Base-by-base conservation (phyloP, 1,139 yeast species). In the Taphrina populina region DNA sequence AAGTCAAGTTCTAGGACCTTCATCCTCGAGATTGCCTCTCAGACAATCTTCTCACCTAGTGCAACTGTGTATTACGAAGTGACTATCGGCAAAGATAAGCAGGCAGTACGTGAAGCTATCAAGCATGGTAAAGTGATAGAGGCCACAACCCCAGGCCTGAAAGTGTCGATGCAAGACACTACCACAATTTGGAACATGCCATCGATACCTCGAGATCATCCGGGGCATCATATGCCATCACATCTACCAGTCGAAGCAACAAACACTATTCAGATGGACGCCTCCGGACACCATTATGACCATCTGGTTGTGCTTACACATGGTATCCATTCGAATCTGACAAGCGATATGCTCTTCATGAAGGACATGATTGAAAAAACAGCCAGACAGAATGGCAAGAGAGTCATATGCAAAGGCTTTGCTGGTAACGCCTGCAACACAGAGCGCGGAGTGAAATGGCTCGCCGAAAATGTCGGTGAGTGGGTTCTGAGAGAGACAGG, bases 241-340 rank as follows among this genome's bases (percentile, higher is more conserved):
- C 27, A 4, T 29, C 46, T n/a, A 59, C 77, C 64, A 67, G 66
- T 4, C 86, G 88, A 0, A 67, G 73, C 32, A 75, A 77, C 57
- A 70, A 75, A 56, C 86, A 80, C 60, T 84, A 95, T 0, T 64
- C 76, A 24, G 95, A 86, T 64, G 67, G 90, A 27, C 88, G 96
- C 96, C 81, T 76, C 62, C 62, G 71, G 37, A 82, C 83, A 0
- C 7, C 13, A 20, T 2, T 30, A 34, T 26, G 52, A 39, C 6
- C 96, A 88, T 69, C 71, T 88, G 59, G 92, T 87, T 24, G 74
- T 88, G 1, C 65, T 92, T 29, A 86, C 96, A 0, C 98, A 92
- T 69, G 99, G 99, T 0, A 71, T 92, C 36, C 96, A 88, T 67
- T 87, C 96, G 0, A 92, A 92, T 66, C 80, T 84, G 0, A 80